Evolutionary conservation across 192 early-diverging fungal species (phyloP), one percentile per base, ranked within the genome.

Genomic region (Gaertneriomyces sp.): DNA sequence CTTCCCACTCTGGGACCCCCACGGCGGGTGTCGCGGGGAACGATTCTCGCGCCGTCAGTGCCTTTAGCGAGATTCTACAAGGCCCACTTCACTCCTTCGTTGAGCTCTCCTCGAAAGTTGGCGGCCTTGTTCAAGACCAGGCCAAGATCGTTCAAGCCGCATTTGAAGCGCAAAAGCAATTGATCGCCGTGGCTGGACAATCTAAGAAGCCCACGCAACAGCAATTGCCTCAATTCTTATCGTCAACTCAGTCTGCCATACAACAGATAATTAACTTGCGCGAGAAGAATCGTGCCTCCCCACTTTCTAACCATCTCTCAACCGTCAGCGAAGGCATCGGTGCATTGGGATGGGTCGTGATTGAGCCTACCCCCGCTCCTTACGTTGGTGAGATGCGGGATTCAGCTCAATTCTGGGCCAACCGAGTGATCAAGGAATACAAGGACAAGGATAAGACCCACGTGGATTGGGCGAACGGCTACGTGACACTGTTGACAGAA

Each of bases 261-360:
- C 76, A 74, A 63, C 76, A 82, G 50, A 79, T 88, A 53, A 79
- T 84, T 61, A 82, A 81, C 42, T 60, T 96, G 42, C 84, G 83
- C 45, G 93, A 96, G 50, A 84, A 81, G 60, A 92, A 94, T 78
- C 80, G 96, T 42, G 73, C 87, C 14, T 84, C 78, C 33, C 81
- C 87, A 42, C 63, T 86, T 38, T 90, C 87, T 70, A 89, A 88
- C 72, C 91, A 96, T 65, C 76, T 99, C 64, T 85, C 88, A 39
- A 77, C 88, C 9, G 88, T 99, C 14, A 87, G 87, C 47, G 95
- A 99, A 66, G 93, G 93, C 69, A 85, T 92, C 53, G 83, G 89
- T 19, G 95, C 91, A 20, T 84, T 99, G 61, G 91, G 91, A 19
- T 99, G 96, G 96, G 89, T 96, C 42, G 83, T 87, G 3, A 81